phyloP scores from a whole-genome alignment of 169 alveolate species.

The Cryptosporidium tyzzeri region DNA sequence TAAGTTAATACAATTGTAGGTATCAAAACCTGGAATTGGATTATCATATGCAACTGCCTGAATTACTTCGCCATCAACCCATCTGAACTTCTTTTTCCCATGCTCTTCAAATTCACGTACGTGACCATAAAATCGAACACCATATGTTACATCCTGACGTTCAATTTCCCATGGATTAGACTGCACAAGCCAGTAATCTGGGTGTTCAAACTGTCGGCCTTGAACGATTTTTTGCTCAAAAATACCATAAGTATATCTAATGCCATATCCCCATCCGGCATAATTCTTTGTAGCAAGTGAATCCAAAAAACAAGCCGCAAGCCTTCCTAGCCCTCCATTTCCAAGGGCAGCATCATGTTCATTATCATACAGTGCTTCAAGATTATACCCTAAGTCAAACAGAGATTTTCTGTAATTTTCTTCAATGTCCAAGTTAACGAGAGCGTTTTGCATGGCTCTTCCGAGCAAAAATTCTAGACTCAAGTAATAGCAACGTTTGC shows the following conservation, averaged over 20 bases:
- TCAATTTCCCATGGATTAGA: conserved; percentile 97
- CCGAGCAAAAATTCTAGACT: conserved; percentile 95
- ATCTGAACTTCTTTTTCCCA: conserved; percentile 84
- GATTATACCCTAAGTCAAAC: conserved; percentile 90
- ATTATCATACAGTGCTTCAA: conserved; percentile 92
- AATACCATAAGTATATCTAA: conserved; percentile 96
- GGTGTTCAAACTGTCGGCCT: conserved; percentile 93
- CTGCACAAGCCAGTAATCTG: conserved; percentile 94
- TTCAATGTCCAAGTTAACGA: conserved; percentile 92
- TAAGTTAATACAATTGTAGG: conserved; percentile 92
- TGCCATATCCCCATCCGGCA: conserved; percentile 98
- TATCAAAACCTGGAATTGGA: conserved; percentile 96
- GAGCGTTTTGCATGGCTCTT: conserved; percentile 92
- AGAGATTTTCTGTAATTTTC: conserved; percentile 89
- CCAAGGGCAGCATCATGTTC: conserved; percentile 98
- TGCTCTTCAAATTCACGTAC: conserved; percentile 83
- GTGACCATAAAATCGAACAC: conserved; percentile 92
- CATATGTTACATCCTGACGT: conserved; percentile 93
- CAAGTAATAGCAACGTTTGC: conserved; percentile 92
- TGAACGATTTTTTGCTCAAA: conserved; percentile 93
- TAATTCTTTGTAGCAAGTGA: conserved; percentile 94
- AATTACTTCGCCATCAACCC: conserved; percentile 95
- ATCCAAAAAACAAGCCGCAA: conserved; percentile 97
- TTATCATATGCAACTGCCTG: conserved; percentile 96
- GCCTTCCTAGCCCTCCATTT: conserved; percentile 97